A percentile compares a stretch with the other conserved stretches of the same genome.
Evolutionary conservation across 495 filamentous ascomycete species (phyloP).

Genomic region (Podospora bellae-mahoneyi): DNA sequence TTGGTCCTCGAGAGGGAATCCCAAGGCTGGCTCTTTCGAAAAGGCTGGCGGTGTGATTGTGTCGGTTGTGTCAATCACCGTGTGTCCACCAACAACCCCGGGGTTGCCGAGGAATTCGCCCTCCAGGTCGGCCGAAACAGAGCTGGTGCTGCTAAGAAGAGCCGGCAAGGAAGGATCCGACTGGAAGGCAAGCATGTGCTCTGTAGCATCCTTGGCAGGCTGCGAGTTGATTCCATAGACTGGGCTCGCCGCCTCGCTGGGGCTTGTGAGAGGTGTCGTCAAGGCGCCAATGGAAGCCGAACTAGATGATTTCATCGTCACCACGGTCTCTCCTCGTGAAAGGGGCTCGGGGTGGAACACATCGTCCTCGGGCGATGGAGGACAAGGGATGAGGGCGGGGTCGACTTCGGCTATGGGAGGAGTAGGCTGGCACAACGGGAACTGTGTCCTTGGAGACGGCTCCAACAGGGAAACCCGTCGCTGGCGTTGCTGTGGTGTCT

Average conservation of each 20-base stretch:
- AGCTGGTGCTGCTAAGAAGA: slow-evolving; percentile 74
- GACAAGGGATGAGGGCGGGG: slow-evolving; percentile 33
- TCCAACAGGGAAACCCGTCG: slow-evolving; percentile 33
- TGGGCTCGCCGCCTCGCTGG: slow-evolving; percentile 53
- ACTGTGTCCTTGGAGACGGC: slow-evolving; percentile 30
- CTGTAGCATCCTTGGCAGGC: slow-evolving; percentile 52
- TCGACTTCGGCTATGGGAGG: slow-evolving; percentile 17
- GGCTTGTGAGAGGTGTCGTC: slow-evolving; percentile 47
- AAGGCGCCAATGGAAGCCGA: slow-evolving; percentile 43
- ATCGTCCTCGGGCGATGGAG: slow-evolving; percentile 53
- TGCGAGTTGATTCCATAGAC: slow-evolving; percentile 53
- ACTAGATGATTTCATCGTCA: slow-evolving; percentile 44
- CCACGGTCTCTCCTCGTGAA: slow-evolving; percentile 38
- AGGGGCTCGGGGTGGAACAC: slow-evolving; percentile 27
- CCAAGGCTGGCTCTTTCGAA: slow-evolving; percentile 42
- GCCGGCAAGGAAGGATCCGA: slow-evolving; percentile 76
- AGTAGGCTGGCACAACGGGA: slow-evolving; percentile 25
- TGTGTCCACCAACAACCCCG: slow-evolving; percentile 39
- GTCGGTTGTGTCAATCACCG: slow-evolving; percentile 47
- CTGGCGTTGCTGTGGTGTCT: slow-evolving; percentile 23
- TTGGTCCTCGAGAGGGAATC: slow-evolving; percentile 41
- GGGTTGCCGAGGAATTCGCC: slow-evolving; percentile 52
- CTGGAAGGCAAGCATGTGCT: slow-evolving; percentile 59
- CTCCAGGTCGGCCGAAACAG: slow-evolving; percentile 61
- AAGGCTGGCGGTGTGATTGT: slow-evolving; percentile 52